Conservation (phyloP, 352 stramenopile species). For the Aphanomyces euteiches region DNA sequence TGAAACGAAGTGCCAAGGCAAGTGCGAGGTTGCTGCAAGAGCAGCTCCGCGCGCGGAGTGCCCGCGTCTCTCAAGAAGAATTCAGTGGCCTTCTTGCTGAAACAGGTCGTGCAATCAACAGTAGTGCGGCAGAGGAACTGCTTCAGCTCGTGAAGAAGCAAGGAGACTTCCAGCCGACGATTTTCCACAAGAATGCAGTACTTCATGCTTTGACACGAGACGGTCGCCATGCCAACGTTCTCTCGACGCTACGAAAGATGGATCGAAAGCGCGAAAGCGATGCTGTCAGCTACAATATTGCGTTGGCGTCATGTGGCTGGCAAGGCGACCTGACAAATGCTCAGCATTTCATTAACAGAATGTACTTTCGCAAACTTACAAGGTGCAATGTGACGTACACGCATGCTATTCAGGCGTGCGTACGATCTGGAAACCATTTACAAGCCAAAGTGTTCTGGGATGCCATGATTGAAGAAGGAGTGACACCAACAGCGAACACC, state of each 20-base stretch:
- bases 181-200: background rate
- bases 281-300: background rate
- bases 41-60: background rate
- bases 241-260: background rate
- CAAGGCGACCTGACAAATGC: background rate
- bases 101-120: slow-evolving; percentile 12
- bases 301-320: slow-evolving; percentile 8
- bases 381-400: background rate
- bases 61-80: slow-evolving; percentile 8
- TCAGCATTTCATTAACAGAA: background rate
- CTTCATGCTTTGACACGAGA: slow-evolving; percentile 18
- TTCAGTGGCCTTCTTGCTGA: slow-evolving; percentile 16
- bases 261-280: background rate
- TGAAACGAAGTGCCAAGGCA: no score
- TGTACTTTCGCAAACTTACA: background rate
- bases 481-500: background rate
- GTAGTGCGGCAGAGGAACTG: background rate
- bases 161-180: background rate
- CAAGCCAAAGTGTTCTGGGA: slow-evolving; percentile 16
- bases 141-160: slow-evolving; percentile 8
- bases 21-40: background rate
- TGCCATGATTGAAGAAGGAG: background rate
- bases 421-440: background rate
- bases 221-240: background rate
- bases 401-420: slow-evolving; percentile 11